Evolutionary conservation across 2,329 filamentous ascomycete species (phyloP).

Genomic region (Aspergillus glaucus): DNA sequence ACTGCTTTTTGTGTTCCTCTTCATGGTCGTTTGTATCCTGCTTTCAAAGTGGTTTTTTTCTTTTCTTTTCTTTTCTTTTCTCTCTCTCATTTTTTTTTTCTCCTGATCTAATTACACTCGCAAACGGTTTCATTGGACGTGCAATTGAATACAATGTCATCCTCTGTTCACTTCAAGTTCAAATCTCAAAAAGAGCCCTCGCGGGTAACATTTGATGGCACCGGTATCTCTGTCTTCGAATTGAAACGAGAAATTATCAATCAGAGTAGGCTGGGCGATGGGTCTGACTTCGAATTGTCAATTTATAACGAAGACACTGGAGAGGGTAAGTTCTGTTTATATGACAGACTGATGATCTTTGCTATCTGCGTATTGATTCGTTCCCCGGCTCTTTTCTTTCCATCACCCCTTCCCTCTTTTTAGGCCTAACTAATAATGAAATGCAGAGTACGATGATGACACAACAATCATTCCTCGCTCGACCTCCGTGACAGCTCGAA

Average conservation of each 20-base stretch:
- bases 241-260: conserved; percentile 97
- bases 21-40: conserved; percentile 20
- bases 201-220: conserved; percentile 93
- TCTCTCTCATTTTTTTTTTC: conserved; percentile 13
- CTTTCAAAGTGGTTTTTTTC: conserved; percentile 18
- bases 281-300: conserved; percentile 89
- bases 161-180: conserved; percentile 99
- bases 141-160: conserved; percentile 64
- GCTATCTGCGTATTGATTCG: not conserved
- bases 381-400: not conserved
- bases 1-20: conserved; percentile 12
- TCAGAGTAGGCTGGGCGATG: conserved; percentile 88
- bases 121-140: conserved; percentile 21
- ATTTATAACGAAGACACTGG: conserved; percentile 89
- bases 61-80: conserved; percentile 11
- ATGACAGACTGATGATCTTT: not conserved
- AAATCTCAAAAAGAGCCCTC: conserved; percentile 96
- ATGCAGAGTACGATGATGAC: conserved; percentile 88
- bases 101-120: conserved; percentile 24
- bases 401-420: not conserved
- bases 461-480: conserved; percentile 95
- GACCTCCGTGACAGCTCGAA: conserved; percentile 83
- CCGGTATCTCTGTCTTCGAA: conserved; percentile 96
- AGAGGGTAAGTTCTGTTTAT: conserved; percentile 61
- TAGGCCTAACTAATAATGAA: conserved; percentile 10